Percentiles rank a stretch among this genome's conserved stretches.
phyloP scores from a whole-genome alignment of 2,329 filamentous ascomycete genomes.

The Alternaria tenuissima region DNA sequence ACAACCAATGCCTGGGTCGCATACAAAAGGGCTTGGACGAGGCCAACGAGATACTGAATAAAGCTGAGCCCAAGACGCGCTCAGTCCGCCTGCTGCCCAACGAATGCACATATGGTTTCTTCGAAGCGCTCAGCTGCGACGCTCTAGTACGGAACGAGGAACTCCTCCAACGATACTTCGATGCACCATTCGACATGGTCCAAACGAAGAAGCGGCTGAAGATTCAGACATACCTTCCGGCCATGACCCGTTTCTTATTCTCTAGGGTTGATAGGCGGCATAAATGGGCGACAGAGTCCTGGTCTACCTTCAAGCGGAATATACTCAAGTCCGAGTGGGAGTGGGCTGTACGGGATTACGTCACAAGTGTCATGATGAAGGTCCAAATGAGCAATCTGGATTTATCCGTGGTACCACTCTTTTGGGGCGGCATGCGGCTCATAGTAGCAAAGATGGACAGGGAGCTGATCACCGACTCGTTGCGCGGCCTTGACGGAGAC shows the following conservation, averaged over 20 bases:
- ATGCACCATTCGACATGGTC: conserved; percentile 81
- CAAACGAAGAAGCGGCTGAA: conserved; percentile 82
- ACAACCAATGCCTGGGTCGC: conserved; percentile 56
- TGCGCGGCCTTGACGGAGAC: conserved; percentile 81
- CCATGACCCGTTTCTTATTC: conserved; percentile 86
- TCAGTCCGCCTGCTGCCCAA: conserved; percentile 61
- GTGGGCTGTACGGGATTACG: conserved; percentile 80
- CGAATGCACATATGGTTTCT: conserved; percentile 78
- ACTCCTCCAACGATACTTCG: conserved; percentile 69
- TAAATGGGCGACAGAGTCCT: conserved; percentile 73
- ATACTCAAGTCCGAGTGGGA: conserved; percentile 81
- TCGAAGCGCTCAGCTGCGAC: conserved; percentile 87
- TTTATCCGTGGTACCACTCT: conserved; percentile 67
- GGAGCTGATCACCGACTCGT: conserved; percentile 76
- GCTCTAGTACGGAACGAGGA: conserved; percentile 71
- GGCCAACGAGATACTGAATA: conserved; percentile 52
- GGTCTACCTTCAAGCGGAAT: conserved; percentile 69
- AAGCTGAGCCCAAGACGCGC: conserved; percentile 60
- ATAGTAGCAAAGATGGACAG: conserved; percentile 79
- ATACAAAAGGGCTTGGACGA: conserved; percentile 55
- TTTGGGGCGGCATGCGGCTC: conserved; percentile 80
- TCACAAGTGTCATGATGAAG: conserved; percentile 71
- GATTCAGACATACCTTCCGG: conserved; percentile 77
- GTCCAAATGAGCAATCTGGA: conserved; percentile 65
- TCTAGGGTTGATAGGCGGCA: conserved; percentile 70